Evolutionary conservation across 1,284 basidiomycete species (phyloP).

Genomic region (Gymnopus androsaceus): DNA sequence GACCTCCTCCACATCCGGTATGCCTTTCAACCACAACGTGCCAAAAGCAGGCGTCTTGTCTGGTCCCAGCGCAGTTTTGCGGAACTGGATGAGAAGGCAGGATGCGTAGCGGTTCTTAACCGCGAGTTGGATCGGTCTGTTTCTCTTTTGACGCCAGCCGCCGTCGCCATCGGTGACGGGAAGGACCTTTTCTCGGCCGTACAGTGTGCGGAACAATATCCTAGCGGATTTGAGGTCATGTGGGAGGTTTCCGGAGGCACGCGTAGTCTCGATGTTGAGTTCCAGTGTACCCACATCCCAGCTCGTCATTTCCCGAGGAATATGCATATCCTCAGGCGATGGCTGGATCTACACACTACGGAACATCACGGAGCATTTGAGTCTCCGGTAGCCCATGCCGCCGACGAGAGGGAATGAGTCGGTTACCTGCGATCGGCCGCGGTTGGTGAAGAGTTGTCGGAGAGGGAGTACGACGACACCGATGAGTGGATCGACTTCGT

Average conservation of each 20-base stretch:
- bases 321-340: neutral
- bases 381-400: conserved; percentile 70
- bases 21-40: conserved; percentile 66
- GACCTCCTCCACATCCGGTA: conserved; percentile 52
- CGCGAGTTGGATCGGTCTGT: conserved; percentile 52
- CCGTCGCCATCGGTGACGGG: conserved; percentile 28
- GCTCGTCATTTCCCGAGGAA: conserved; percentile 63
- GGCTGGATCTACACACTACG: conserved; percentile 58
- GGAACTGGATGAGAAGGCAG: conserved; percentile 61
- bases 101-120: conserved; percentile 66
- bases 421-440: conserved; percentile 50
- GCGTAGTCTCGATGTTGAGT: conserved; percentile 36
- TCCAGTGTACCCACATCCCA: conserved; percentile 79
- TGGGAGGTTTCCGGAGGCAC: conserved; percentile 39
- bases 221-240: conserved; percentile 48
- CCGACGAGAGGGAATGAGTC: conserved; percentile 60
- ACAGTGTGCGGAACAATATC: conserved; percentile 47
- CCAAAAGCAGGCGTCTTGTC: conserved; percentile 58
- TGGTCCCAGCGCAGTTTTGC: conserved; percentile 45
- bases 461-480: conserved; percentile 64
- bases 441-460: conserved; percentile 41
- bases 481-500: conserved; percentile 73
- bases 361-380: conserved; percentile 58
- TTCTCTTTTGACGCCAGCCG: conserved; percentile 34
- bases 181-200: conserved; percentile 37